Conservation (phyloP, 2,329 filamentous ascomycete species). For the Trichoderma arundinaceum region DNA sequence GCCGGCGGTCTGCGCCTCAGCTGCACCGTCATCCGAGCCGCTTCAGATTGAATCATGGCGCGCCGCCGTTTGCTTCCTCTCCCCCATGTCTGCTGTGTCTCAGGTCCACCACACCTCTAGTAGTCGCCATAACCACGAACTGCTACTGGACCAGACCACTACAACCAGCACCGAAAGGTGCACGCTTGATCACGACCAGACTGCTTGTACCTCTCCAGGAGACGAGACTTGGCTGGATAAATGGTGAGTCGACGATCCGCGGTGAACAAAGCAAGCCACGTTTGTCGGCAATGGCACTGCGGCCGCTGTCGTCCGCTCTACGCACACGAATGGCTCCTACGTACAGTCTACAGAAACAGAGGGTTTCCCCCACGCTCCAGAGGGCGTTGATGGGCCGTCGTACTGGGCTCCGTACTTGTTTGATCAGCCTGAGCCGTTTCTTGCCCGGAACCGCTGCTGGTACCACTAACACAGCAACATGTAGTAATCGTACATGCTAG, state of each 20-base stretch:
- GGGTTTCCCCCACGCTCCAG: constrained; percentile 4
- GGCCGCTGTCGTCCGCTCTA: background rate
- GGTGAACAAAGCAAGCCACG: constrained; percentile 21
- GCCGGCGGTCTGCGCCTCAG: constrained; percentile 32
- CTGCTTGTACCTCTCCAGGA: background rate
- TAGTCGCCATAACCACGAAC: constrained; percentile 6
- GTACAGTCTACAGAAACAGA: background rate
- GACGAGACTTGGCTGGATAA: constrained; percentile 6
- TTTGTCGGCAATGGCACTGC: constrained; percentile 13
- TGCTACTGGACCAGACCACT: constrained; percentile 21
- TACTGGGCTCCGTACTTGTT: no score
- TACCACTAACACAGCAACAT: no score
- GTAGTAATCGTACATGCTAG: background rate
- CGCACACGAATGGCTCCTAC: background rate
- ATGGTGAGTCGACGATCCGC: constrained; percentile 25
- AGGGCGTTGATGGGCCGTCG: background rate
- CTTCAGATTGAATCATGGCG: constrained; percentile 32
- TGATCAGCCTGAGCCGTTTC: background rate
- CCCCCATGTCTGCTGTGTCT: constrained; percentile 22
- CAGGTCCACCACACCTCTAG: constrained; percentile 32
- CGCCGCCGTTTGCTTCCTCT: constrained; percentile 21
- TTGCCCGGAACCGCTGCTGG: background rate
- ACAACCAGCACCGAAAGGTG: constrained; percentile 13
- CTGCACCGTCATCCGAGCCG: constrained; percentile 33
- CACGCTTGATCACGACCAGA: constrained; percentile 16